These are phyloP conservation scores for Elaeagnus macrophylla DNA, from an alignment of 306 rosid species.

Conservation along the genomic window DNA sequence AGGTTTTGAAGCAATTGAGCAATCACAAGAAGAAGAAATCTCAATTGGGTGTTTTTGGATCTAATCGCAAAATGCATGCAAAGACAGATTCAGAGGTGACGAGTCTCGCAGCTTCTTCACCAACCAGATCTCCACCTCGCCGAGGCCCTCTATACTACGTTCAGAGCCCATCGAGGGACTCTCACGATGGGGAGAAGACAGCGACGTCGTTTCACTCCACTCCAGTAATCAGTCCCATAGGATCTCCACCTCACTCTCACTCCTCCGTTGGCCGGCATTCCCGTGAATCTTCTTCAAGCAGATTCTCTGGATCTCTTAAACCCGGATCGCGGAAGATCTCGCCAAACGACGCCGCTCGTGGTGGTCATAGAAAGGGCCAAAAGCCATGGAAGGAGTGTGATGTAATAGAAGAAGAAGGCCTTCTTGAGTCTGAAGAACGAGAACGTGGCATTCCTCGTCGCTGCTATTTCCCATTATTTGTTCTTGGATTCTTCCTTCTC, in stretches of 20 bases:
- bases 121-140: constrained; percentile 77
- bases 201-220: constrained; percentile 87
- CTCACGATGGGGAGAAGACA: constrained; percentile 97
- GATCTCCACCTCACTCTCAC: constrained; percentile 95
- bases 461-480: constrained; percentile 60
- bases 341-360: constrained; percentile 42
- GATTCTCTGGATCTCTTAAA: constrained; percentile 78
- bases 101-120: constrained; percentile 75
- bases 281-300: constrained; percentile 71
- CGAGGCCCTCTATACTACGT: constrained; percentile 63
- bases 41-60: too few relatives aligned
- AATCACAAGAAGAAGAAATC: too few relatives aligned
- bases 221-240: constrained; percentile 78
- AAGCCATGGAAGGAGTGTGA: constrained; percentile 72
- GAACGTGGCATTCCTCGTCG: constrained; percentile 50
- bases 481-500: constrained; percentile 65
- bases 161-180: constrained; percentile 87
- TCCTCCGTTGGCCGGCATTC: constrained; percentile 76
- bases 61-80: constrained; percentile 51
- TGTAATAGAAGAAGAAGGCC: constrained; percentile 89
- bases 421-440: constrained; percentile 52
- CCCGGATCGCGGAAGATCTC: constrained; percentile 72
- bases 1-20: too few relatives aligned
- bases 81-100: constrained; percentile 96
- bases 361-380: constrained; percentile 23